Evolutionary conservation across 1,284 basidiomycete species (phyloP), one percentile per base, ranked within the genome.

Genomic region (Tylopilus orsonianus): DNA sequence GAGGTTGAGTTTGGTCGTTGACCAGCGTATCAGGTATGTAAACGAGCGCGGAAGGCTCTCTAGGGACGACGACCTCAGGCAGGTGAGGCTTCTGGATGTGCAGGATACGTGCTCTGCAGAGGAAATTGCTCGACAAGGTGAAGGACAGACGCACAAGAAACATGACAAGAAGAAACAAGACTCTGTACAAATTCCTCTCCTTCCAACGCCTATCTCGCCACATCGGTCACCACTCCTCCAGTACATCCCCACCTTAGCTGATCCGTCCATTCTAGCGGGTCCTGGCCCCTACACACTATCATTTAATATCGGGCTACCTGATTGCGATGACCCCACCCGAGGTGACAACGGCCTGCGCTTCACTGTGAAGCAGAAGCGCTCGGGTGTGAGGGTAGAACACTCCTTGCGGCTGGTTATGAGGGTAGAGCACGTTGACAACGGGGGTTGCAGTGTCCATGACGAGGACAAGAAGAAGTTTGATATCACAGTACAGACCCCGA

Each of bases 401-500:
- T 69, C 75, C 53, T 71, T 99, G 50, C 93, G 94, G 70, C 75
- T 95, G 38, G 77, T 89, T 10, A 81, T 98, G 54, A 77, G 95
- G 8, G 87, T 97, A 18, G 89, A 95, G 66, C 73, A 85, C 18
- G 9, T 54, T 3, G 56, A 48, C 7, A 53, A 56, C 7, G 37
- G 39, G 16, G 58, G 70, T 30, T 74, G 77, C 7, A 86, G 93
- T 58, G 59, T 78, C 13, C 85, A 83, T 62, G 84, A 75, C 4
- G 41, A 9, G 2, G 44, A 86, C 18, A 85, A 82, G 61, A 75
- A 81, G 53, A 93, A 88, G 58, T 95, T 91, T 68, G 95, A 98
- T 65, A 94, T 98, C 58, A 86, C 96, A 44, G 82, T 98, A 37
- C 92, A 93, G 62, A 84, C 83, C 0, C 91, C 91, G 0, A 75